Evolutionary conservation across 805 yeast species (phyloP).

Genomic region (Schizosaccharomyces lindneri): DNA sequence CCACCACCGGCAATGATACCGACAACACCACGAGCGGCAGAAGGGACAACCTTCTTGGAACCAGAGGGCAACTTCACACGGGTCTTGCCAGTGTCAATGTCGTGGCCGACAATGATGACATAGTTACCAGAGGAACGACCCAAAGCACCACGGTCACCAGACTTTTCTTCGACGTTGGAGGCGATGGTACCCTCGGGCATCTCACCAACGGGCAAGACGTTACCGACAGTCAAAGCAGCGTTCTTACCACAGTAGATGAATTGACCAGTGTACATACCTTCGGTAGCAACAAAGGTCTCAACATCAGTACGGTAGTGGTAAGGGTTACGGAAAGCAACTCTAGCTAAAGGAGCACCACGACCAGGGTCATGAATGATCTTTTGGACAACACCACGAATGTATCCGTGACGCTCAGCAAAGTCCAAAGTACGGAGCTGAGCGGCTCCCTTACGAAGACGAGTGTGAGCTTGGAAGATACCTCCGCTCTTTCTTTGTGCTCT

Average conservation of each 20-base stretch:
- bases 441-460: conserved; percentile 99
- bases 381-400: conserved; percentile 97
- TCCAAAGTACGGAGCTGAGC: conserved; percentile 98
- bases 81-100: conserved; percentile 89
- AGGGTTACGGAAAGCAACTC: conserved; percentile 98
- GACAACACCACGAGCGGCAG: conserved; percentile 96
- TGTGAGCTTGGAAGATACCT: conserved; percentile 97
- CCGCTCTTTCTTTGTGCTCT: conserved; percentile 99
- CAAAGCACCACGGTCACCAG: conserved; percentile 99
- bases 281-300: conserved; percentile 97
- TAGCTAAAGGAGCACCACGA: conserved; percentile 99
- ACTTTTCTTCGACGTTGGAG: conserved; percentile 94
- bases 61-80: conserved; percentile 98
- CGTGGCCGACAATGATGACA: conserved; percentile 97
- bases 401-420: conserved; percentile 98
- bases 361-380: conserved; percentile 98
- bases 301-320: conserved; percentile 94
- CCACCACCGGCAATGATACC: conserved; percentile 99
- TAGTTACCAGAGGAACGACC: conserved; percentile 99
- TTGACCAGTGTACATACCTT: conserved; percentile 99
- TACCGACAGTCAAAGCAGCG: conserved; percentile 71
- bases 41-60: conserved; percentile 87
- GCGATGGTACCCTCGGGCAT: conserved; percentile 99
- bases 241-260: conserved; percentile 96
- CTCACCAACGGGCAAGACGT: conserved; percentile 86